Percentiles rank a stretch among this genome's conserved stretches.
These are phyloP conservation scores for Punica granatum DNA, from an alignment of 345 rosid genomes.

Conservation along the genomic window DNA sequence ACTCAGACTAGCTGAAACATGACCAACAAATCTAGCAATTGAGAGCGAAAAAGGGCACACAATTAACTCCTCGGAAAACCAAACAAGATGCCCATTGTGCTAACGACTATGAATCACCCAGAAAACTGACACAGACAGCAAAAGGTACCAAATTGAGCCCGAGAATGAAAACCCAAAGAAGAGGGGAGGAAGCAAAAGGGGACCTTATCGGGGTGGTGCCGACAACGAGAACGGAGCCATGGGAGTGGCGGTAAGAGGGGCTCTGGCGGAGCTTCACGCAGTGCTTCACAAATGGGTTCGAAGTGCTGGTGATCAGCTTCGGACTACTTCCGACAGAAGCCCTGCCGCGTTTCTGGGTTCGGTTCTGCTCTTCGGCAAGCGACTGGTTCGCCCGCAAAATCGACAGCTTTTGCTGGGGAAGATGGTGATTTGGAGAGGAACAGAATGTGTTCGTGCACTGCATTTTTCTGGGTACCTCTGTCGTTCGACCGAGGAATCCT, in stretches of 20 bases:
- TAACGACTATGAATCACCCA: background rate
- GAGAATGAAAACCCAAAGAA: background rate
- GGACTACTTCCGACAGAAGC: background rate
- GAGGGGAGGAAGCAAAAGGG: background rate
- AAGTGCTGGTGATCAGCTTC: conserved; percentile 50
- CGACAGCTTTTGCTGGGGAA: background rate
- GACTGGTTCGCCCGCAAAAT: background rate
- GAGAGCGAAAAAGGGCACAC: no score
- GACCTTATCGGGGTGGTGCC: conserved; percentile 83
- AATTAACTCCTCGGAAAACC: background rate
- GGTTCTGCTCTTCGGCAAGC: background rate
- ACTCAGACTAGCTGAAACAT: background rate
- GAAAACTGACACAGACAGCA: background rate
- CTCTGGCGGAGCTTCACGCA: conserved; percentile 75
- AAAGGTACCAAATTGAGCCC: background rate
- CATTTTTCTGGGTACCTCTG: background rate
- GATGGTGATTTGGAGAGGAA: background rate
- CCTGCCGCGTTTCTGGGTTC: background rate
- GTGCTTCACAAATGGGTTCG: conserved; percentile 85
- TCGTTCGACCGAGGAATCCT: no score
- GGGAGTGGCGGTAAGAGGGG: conserved; percentile 79
- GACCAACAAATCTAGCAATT: no score
- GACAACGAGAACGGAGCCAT: conserved; percentile 67
- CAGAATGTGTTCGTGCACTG: background rate
- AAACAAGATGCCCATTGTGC: background rate